A percentile compares a stretch with the other conserved stretches of the same genome.
phyloP scores from a whole-genome alignment of 2,329 filamentous ascomycete species.

The Aspergillus novofumigatus region DNA sequence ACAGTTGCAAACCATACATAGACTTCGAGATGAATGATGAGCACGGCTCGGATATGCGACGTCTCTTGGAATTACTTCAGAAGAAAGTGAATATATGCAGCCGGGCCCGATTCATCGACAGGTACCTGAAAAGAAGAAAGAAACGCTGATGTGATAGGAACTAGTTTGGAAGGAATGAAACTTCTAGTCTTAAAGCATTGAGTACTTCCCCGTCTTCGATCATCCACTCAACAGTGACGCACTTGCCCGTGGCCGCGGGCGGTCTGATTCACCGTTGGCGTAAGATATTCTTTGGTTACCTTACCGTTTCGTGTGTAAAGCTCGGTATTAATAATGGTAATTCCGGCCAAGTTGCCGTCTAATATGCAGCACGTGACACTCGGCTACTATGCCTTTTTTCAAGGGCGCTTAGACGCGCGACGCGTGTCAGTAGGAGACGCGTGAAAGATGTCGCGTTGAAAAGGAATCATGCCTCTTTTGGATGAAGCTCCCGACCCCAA shows the following conservation, averaged over 20 bases:
- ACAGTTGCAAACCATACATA: constrained; percentile 27
- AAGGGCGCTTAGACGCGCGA: background rate
- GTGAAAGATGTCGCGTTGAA: constrained; percentile 2
- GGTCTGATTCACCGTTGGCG: background rate
- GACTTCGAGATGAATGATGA: constrained; percentile 2
- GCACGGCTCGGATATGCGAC: background rate
- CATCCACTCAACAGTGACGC: constrained; percentile 11
- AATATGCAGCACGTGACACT: background rate
- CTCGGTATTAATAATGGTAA: background rate
- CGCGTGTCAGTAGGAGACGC: constrained; percentile 1
- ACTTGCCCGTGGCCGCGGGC: background rate
- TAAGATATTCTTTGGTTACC: background rate
- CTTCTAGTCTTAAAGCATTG: background rate
- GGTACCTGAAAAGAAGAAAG: background rate
- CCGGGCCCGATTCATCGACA: background rate
- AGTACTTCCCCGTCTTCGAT: constrained; percentile 2
- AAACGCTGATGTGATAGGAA: background rate
- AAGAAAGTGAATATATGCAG: background rate
- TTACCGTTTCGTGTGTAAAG: background rate
- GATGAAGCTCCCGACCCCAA: constrained; percentile 1
- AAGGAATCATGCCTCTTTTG: constrained; percentile 18
- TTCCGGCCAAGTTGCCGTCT: background rate
- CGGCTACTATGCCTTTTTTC: background rate
- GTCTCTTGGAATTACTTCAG: background rate
- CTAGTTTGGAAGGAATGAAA: background rate